Percentiles rank a stretch among this genome's conserved stretches.
phyloP scores from a whole-genome alignment of 768 basidiomycete species.

The Flagelloscypha sp. region DNA sequence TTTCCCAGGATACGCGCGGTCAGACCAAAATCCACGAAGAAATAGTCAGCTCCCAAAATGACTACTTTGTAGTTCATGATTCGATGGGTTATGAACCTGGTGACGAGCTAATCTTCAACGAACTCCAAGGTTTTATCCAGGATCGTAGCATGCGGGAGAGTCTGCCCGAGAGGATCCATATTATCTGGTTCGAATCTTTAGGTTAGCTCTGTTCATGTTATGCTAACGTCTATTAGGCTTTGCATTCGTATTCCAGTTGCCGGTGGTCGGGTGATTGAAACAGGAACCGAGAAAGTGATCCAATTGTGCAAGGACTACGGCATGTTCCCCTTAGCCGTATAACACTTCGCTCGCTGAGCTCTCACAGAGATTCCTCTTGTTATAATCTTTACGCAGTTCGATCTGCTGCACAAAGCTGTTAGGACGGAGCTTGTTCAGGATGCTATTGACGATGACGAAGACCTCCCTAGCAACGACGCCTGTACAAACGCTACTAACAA shows the following conservation, averaged over 20 bases:
- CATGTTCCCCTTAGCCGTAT: neutral
- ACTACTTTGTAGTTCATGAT: slow-evolving; percentile 11
- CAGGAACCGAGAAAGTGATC: slow-evolving; percentile 2
- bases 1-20: neutral
- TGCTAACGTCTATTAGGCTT: no score
- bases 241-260: slow-evolving; percentile 8
- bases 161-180: slow-evolving; percentile 8
- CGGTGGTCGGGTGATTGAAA: slow-evolving; percentile 1
- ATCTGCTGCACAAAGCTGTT: no score
- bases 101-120: slow-evolving; percentile 5
- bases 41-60: slow-evolving; percentile 4
- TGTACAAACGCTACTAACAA: no score
- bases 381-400: slow-evolving; percentile 12
- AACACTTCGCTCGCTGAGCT: neutral
- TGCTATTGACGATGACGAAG: neutral
- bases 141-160: neutral
- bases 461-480: neutral
- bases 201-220: no score
- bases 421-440: neutral
- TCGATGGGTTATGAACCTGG: slow-evolving; percentile 11
- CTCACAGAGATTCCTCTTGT: slow-evolving; percentile 6
- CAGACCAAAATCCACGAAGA: slow-evolving; percentile 7
- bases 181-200: slow-evolving; percentile 8
- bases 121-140: slow-evolving; percentile 8
- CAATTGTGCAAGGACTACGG: neutral